A percentile compares a stretch with the other conserved stretches of the same genome.
Conservation (phyloP, 2,329 filamentous ascomycete species). For the Penicillium sp. region DNA sequence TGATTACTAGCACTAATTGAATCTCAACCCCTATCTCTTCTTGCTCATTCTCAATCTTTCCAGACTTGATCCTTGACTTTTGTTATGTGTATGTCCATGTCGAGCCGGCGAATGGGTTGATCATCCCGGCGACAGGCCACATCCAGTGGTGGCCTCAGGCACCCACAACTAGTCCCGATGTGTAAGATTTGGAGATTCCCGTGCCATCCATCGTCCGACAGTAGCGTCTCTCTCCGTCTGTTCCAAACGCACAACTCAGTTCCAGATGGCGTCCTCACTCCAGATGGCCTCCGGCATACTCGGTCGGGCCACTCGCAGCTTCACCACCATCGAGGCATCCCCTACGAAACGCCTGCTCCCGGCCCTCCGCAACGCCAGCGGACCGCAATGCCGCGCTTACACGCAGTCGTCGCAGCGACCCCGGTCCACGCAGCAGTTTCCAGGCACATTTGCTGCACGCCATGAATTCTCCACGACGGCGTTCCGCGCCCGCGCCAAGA, state of each 20-base stretch:
- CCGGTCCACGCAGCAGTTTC: constrained; percentile 10
- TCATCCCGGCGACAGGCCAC: constrained; percentile 1
- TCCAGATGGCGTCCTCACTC: constrained; percentile 25
- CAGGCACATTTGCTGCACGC: constrained; percentile 6
- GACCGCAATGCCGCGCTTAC: constrained; percentile 20
- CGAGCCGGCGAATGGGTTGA: not conserved
- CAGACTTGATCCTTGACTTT: not conserved
- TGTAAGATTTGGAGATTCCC: constrained; percentile 22
- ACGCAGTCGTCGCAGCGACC: constrained; percentile 18
- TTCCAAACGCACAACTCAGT: not conserved
- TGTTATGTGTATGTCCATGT: no score
- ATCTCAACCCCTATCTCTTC: no score
- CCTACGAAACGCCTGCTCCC: constrained; percentile 13
- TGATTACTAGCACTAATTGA: no score
- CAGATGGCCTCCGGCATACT: constrained; percentile 17
- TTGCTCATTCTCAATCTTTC: not conserved
- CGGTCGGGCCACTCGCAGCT: constrained; percentile 12
- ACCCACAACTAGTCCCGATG: constrained; percentile 17
- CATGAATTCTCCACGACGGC: constrained; percentile 27
- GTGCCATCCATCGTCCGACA: constrained; percentile 8
- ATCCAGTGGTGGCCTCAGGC: constrained; percentile 2
- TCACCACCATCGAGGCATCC: constrained; percentile 9
- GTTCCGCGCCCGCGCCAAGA: constrained; percentile 24
- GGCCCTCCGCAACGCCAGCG: constrained; percentile 14
- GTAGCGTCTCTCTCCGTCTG: constrained; percentile 3